Percentiles rank a stretch among this genome's conserved stretches.
Evolutionary conservation across 1,284 basidiomycete genomes (phyloP).

Genomic region (Agaricales sp.): DNA sequence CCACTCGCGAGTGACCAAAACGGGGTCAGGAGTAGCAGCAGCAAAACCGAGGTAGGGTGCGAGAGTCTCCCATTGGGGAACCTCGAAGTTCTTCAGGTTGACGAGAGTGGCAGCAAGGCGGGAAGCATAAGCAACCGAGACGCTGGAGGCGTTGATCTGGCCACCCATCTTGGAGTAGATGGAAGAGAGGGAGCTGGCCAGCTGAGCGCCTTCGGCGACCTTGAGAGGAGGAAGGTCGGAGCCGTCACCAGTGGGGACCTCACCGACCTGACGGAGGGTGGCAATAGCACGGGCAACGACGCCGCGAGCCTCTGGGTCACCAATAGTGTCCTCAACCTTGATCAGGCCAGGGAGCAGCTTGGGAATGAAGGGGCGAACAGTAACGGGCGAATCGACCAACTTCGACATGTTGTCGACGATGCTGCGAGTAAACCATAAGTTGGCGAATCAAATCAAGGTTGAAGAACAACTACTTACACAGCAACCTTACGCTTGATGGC

Average conservation of each 20-base stretch:
- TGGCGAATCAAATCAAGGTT: conserved; percentile 6
- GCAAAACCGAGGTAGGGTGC: conserved; percentile 70
- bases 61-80: conserved; percentile 80
- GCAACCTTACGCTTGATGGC: conserved; percentile 96
- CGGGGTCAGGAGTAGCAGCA: conserved; percentile 54
- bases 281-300: conserved; percentile 84
- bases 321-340: conserved; percentile 87
- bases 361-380: conserved; percentile 93
- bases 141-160: conserved; percentile 47
- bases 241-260: conserved; percentile 81
- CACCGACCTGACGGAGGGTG: conserved; percentile 88
- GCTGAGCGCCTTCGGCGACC: conserved; percentile 56
- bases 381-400: conserved; percentile 91
- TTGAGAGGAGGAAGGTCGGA: conserved; percentile 83
- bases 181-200: conserved; percentile 55
- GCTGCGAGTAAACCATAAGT: conserved; percentile 28
- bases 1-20: conserved; percentile 73
- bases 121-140: conserved; percentile 64
- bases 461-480: conserved; percentile 46
- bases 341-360: conserved; percentile 91
- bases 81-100: conserved; percentile 88
- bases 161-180: conserved; percentile 81
- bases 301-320: conserved; percentile 91
- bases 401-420: conserved; percentile 99
- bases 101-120: conserved; percentile 78